These are phyloP conservation scores for Kwoniella botswanensis DNA, from an alignment of 768 basidiomycete genomes.

Conservation along the genomic window DNA sequence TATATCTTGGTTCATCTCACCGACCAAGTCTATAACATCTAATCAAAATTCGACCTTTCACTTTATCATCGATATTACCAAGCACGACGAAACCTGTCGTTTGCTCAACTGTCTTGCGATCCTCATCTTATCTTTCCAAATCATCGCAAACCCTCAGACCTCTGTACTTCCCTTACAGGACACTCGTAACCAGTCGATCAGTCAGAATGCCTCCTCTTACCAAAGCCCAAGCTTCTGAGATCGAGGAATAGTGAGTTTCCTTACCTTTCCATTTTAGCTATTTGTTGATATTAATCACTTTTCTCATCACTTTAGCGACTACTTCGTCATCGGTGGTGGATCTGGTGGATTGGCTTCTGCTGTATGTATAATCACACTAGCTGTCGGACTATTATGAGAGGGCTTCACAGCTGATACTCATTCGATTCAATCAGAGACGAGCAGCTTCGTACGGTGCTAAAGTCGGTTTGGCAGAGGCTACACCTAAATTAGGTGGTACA, in stretches of 20 bases:
- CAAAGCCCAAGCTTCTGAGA: conserved; percentile 43
- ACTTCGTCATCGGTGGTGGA: conserved; percentile 88
- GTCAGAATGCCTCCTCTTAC: conserved; percentile 54
- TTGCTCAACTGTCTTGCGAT: conserved; percentile 9
- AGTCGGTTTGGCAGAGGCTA: conserved; percentile 83
- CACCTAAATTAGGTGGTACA: conserved; percentile 81
- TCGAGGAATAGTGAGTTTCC: conserved; percentile 50
- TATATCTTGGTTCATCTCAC: not conserved
- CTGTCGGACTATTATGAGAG: not conserved
- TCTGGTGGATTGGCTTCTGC: conserved; percentile 89
- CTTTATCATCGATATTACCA: not conserved
- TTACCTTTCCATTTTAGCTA: not conserved
- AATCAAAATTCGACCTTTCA: conserved; percentile 19
- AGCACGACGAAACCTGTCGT: conserved; percentile 16
- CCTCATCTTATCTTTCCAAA: not conserved
- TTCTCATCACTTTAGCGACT: conserved; percentile 62
- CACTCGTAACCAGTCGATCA: conserved; percentile 21
- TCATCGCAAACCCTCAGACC: not conserved
- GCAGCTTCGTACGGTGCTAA: conserved; percentile 92
- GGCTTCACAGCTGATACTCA: not conserved
- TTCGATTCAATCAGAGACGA: conserved; percentile 67
- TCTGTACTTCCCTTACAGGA: not conserved
- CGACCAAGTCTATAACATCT: not conserved
- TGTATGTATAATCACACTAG: conserved; percentile 61
- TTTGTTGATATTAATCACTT: not conserved